phyloP scores from a whole-genome alignment of 805 yeast genomes.

The Alloascoidea hylecoeti region DNA sequence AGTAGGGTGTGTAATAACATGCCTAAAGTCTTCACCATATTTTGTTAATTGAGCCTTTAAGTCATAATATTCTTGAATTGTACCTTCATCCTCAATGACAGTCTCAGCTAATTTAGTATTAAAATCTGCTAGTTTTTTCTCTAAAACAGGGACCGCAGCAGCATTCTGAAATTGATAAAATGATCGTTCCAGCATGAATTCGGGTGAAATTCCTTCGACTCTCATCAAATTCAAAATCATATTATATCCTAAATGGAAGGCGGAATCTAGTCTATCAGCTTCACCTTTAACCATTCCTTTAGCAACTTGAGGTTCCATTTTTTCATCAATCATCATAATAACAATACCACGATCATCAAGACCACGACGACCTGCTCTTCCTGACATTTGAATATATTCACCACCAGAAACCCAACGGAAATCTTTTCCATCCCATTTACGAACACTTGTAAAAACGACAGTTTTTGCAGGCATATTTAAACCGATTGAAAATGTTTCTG shows the following conservation, averaged over 20 bases:
- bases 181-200: constrained; percentile 88
- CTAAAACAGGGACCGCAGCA: constrained; percentile 77
- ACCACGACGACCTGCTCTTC: constrained; percentile 99
- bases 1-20: constrained; percentile 84
- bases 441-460: constrained; percentile 91
- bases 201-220: constrained; percentile 97
- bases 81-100: constrained; percentile 57
- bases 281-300: constrained; percentile 99
- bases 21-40: constrained; percentile 65
- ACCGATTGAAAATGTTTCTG: constrained; percentile 97
- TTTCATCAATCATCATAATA: constrained; percentile 98
- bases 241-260: constrained; percentile 93
- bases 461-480: constrained; percentile 99
- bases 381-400: constrained; percentile 98
- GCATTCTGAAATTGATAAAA: constrained; percentile 93
- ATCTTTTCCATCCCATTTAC: constrained; percentile 97
- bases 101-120: constrained; percentile 32
- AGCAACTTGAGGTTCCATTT: constrained; percentile 98
- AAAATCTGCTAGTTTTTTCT: constrained; percentile 43
- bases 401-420: constrained; percentile 99
- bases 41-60: constrained; percentile 53
- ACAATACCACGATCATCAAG: constrained; percentile 98
- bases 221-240: constrained; percentile 94
- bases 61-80: constrained; percentile 73
- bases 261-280: constrained; percentile 94